Conservation (phyloP, 78 protist species). For the Dictyostelium firmibasis region DNA sequence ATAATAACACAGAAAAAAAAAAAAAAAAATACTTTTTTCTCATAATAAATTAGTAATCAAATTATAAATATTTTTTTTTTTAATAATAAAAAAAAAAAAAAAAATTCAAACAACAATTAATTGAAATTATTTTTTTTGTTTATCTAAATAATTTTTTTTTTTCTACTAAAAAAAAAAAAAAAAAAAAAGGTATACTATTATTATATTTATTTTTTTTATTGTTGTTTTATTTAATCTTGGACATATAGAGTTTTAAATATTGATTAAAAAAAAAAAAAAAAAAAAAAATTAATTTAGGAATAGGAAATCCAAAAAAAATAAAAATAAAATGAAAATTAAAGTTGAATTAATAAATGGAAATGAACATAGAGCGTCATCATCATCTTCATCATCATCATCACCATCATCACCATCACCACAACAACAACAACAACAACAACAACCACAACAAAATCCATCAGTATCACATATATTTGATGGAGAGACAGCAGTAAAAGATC, state of each 20-base stretch:
- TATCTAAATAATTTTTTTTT: not conserved
- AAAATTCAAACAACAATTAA: not conserved
- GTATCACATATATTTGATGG: slow-evolving; percentile 78
- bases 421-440: too few species aligned
- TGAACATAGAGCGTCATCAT: slow-evolving; percentile 42
- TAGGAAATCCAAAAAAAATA: not conserved
- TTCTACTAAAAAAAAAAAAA: not conserved
- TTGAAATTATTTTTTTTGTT: too few species aligned
- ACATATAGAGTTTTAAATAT: too few species aligned
- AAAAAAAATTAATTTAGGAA: too few species aligned
- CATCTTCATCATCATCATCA: not conserved
- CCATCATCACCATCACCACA: too few species aligned
- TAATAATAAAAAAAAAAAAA: not conserved
- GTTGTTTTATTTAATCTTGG: too few species aligned
- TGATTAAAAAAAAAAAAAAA: too few species aligned
- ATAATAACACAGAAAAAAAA: too few species aligned
- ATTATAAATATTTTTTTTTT: too few species aligned
- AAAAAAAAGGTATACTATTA: too few species aligned
- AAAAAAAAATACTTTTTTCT: not conserved
- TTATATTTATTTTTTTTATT: too few species aligned
- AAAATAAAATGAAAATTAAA: slow-evolving; percentile 52
- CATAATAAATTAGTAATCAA: not conserved
- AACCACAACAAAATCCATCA: too few species aligned
- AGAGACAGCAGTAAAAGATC: slow-evolving; percentile 74
- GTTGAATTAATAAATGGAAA: slow-evolving; percentile 72